Evolutionary conservation across 2,329 filamentous ascomycete genomes (phyloP).

Genomic region (Trichothecium roseum): DNA sequence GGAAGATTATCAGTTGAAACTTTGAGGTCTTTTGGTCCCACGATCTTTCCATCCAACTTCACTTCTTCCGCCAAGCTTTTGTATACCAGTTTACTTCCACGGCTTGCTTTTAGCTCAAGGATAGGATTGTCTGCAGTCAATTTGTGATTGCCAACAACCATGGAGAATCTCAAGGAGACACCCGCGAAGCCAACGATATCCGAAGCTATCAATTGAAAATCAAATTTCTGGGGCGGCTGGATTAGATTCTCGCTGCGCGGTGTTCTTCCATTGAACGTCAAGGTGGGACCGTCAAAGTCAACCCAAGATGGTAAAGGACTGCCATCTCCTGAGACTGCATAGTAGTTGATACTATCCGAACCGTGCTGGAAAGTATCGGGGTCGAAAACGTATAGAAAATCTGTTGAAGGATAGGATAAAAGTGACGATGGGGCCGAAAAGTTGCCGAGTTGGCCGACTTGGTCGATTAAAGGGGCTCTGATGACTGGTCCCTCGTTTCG

Average conservation of each 20-base stretch:
- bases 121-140: constrained; percentile 51
- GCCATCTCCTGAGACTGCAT: constrained; percentile 65
- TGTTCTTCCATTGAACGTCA: constrained; percentile 63
- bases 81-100: constrained; percentile 41
- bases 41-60: constrained; percentile 44
- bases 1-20: constrained; percentile 45
- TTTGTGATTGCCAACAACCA: constrained; percentile 62
- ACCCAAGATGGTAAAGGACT: constrained; percentile 84
- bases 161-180: constrained; percentile 53
- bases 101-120: constrained; percentile 46
- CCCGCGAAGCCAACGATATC: constrained; percentile 71
- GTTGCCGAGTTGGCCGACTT: constrained; percentile 47
- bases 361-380: constrained; percentile 52
- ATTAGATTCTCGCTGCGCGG: constrained; percentile 53
- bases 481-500: constrained; percentile 42
- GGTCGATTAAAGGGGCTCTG: constrained; percentile 43
- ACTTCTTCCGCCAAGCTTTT: constrained; percentile 39
- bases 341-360: constrained; percentile 52
- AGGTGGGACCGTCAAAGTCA: constrained; percentile 51
- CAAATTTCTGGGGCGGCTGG: constrained; percentile 61
- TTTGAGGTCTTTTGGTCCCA: constrained; percentile 39
- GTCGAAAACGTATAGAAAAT: constrained; percentile 44
- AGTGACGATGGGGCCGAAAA: constrained; percentile 52
- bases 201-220: constrained; percentile 64
- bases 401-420: constrained; percentile 39